Evolutionary conservation across 2,329 filamentous ascomycete genomes (phyloP).

Genomic region (Fusarium sp.): DNA sequence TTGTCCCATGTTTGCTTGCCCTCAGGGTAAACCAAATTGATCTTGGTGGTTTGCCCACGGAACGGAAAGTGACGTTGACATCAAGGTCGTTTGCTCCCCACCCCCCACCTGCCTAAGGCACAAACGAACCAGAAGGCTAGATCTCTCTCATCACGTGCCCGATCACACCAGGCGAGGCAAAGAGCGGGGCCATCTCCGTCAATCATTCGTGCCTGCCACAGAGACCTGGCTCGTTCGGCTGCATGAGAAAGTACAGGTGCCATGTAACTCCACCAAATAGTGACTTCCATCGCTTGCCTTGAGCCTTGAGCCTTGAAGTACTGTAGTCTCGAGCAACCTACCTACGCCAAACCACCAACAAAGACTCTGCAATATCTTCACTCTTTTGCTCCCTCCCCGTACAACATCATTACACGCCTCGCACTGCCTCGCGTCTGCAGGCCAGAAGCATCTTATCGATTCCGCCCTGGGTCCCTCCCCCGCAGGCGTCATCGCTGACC

Average conservation of each 20-base stretch:
- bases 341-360: conserved; percentile 33
- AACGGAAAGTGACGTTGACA: conserved; percentile 37
- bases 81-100: conserved; percentile 40
- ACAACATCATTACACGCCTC: conserved; percentile 24
- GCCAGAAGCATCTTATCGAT: conserved; percentile 30
- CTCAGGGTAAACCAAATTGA: conserved; percentile 33
- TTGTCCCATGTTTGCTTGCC: background rate
- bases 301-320: conserved; percentile 34
- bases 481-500: conserved; percentile 55
- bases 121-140: conserved; percentile 39
- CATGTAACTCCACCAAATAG: conserved; percentile 49
- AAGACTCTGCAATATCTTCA: conserved; percentile 29
- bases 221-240: conserved; percentile 39
- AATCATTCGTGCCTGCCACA: conserved; percentile 31
- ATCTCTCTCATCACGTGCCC: conserved; percentile 38
- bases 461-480: conserved; percentile 37
- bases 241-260: conserved; percentile 50
- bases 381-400: conserved; percentile 15
- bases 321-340: conserved; percentile 35
- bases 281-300: conserved; percentile 48
- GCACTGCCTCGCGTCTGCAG: conserved; percentile 22
- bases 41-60: background rate
- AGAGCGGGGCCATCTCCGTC: conserved; percentile 32
- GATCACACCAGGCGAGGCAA: conserved; percentile 32
- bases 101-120: conserved; percentile 40